Evolutionary conservation across 2,329 filamentous ascomycete species (phyloP), one percentile per base, ranked within the genome.

Genomic region (Paecilomyces variotii): DNA sequence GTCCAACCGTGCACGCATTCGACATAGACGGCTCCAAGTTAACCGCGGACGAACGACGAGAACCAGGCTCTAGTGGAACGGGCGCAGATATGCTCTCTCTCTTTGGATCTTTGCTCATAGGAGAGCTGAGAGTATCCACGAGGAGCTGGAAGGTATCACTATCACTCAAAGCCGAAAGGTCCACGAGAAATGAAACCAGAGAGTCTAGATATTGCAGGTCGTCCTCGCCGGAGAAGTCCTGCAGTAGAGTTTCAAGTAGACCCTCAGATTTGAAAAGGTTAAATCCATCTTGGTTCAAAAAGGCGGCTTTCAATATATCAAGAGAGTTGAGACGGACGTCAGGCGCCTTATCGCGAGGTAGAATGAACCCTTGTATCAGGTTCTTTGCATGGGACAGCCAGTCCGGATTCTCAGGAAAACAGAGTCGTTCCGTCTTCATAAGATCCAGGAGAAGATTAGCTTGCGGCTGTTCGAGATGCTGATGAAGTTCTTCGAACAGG

Each of bases 1-100:
- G 85, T 2, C 87, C 88, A 58, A 81, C 84, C 0, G 87, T 82
- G 53, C 90, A 86, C 50, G 92, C 84, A 63, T 91, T 90, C 26
- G 70, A 71, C 56, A 75, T 60, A 34, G 70, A 74, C 25, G 67
- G 63, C 55, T 72, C 69, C 32, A 69, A 54, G 5, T 70, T 63
- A 60, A 65, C 70, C 10, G 67, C 63, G 19, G 65, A 67, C 9
- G 72, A 70, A 27, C 70, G 70, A 19, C 70, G 71, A 12, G 69
- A 67, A 52, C 65, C 63, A 24, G 65, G 61, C 30, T 67, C 58
- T 5, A 61, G 60, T 12, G 71, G 59, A 34, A 70, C 66, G 14
- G 64, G 62, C 1, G 62, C 61, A 51, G 59, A 58, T 24, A 59
- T 51, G 39, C 70, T 70, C 28, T 72, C 69, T 58, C 64, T 70